These are phyloP conservation scores for Diaporthe capsici DNA, from an alignment of 2,329 filamentous ascomycete species.

Conservation along the genomic window DNA sequence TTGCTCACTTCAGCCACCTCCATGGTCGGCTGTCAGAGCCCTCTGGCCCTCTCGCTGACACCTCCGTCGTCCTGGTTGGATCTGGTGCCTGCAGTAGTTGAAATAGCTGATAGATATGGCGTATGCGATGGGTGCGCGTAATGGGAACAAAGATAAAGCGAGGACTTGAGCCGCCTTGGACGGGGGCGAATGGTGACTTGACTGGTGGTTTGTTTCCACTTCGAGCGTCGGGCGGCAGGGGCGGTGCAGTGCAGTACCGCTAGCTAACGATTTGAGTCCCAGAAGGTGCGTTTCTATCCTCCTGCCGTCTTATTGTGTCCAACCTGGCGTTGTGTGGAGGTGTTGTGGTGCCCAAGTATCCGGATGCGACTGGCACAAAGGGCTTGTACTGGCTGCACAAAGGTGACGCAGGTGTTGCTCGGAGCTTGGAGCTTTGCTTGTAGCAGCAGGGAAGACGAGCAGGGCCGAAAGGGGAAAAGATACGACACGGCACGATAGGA, in stretches of 20 bases:
- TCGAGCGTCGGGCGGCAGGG: not conserved
- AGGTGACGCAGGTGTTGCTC: not conserved
- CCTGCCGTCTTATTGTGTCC: not conserved
- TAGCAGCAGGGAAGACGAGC: not conserved
- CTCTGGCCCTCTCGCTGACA: constrained; percentile 37
- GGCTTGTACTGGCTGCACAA: constrained; percentile 16
- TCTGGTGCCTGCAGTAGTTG: constrained; percentile 40
- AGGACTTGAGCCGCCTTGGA: constrained; percentile 4
- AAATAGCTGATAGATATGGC: constrained; percentile 27
- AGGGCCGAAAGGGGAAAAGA: not conserved
- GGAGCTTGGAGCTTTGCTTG: not conserved
- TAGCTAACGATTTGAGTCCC: not conserved
- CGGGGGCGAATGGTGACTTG: not conserved
- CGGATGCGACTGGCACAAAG: constrained; percentile 32
- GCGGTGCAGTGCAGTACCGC: not conserved
- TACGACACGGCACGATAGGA: not conserved
- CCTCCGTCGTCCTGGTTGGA: constrained; percentile 28
- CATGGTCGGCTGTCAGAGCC: constrained; percentile 53
- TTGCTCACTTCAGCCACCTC: constrained; percentile 69
- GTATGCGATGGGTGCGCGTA: constrained; percentile 14
- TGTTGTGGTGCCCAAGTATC: not conserved
- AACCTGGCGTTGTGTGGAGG: not conserved
- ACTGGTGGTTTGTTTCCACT: not conserved
- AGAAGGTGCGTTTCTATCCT: constrained; percentile 10
- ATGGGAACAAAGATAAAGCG: constrained; percentile 1